These are phyloP conservation scores for Talaromyces sp. DNA, from an alignment of 2,329 filamentous ascomycete genomes.

Conservation along the genomic window DNA sequence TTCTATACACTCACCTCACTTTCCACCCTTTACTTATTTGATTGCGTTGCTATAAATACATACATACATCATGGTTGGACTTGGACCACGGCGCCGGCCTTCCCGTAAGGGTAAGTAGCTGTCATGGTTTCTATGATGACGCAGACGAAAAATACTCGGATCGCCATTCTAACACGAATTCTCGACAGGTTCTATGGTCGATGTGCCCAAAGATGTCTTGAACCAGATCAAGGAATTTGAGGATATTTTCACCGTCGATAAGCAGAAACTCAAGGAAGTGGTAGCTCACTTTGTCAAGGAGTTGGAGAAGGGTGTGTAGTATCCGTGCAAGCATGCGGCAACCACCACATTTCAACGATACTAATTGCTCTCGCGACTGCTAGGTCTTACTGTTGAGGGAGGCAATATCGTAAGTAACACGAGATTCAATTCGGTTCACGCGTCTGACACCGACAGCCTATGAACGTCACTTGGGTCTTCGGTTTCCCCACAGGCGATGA, in stretches of 20 bases:
- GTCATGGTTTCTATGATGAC: background rate
- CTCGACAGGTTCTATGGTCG: conserved; percentile 74
- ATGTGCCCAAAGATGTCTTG: conserved; percentile 81
- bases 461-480: conserved; percentile 98
- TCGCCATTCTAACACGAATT: background rate
- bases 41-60: background rate
- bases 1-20: background rate
- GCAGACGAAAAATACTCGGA: conserved; percentile 13
- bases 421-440: background rate
- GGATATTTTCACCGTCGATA: conserved; percentile 74
- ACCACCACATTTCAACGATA: background rate
- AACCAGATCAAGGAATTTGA: conserved; percentile 80
- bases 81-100: conserved; percentile 62
- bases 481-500: conserved; percentile 82
- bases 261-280: conserved; percentile 80
- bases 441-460: conserved; percentile 60
- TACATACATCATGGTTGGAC: conserved; percentile 57
- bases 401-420: conserved; percentile 76
- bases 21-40: background rate
- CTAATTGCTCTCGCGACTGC: conserved; percentile 7
- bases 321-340: background rate
- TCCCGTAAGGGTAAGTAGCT: conserved; percentile 68
- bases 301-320: conserved; percentile 70
- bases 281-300: conserved; percentile 86
- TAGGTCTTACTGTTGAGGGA: conserved; percentile 79